A percentile compares a stretch with the other conserved stretches of the same genome.
These are phyloP conservation scores for Lolium perenne DNA, from an alignment of 176 grass and related monocot species.

Conservation along the genomic window DNA sequence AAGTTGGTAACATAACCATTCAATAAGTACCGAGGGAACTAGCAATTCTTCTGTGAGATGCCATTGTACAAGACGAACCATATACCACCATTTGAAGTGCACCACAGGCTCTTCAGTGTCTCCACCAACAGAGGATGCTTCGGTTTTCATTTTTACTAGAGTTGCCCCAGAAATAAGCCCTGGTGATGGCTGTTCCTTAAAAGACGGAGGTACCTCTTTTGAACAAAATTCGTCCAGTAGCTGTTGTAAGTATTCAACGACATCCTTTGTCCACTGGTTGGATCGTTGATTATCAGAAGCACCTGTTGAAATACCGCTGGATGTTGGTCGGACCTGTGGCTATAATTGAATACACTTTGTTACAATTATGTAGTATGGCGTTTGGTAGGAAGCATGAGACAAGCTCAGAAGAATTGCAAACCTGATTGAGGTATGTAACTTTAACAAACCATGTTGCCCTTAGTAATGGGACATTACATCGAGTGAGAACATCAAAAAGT, in stretches of 20 bases:
- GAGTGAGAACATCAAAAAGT: constrained; percentile 93
- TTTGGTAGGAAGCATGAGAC: constrained; percentile 38
- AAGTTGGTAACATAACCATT: constrained; percentile 78
- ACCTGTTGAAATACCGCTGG: constrained; percentile 61
- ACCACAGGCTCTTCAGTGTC: constrained; percentile 70
- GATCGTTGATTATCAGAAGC: constrained; percentile 80
- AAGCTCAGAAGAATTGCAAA: constrained; percentile 43
- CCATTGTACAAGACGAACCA: constrained; percentile 88
- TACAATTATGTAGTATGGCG: constrained; percentile 1
- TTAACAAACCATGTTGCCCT: constrained; percentile 99
- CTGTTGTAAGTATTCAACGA: constrained; percentile 86
- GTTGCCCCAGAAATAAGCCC: constrained; percentile 51
- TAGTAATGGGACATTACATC: constrained; percentile 83
- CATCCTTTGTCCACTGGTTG: constrained; percentile 94
- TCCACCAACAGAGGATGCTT: constrained; percentile 56
- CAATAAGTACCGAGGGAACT: constrained; percentile 74
- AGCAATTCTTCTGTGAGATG: constrained; percentile 90
- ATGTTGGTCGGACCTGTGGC: constrained; percentile 70
- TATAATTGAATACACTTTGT: constrained; percentile 48
- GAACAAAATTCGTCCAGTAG: constrained; percentile 89
- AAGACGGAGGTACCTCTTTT: constrained; percentile 70
- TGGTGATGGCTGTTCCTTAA: constrained; percentile 76
- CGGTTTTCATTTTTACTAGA: constrained; percentile 66
- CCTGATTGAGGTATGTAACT: constrained; percentile 99
- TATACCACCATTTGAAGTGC: constrained; percentile 92